Conservation (phyloP, 2,329 filamentous ascomycete genomes). For the Fusarium lyarnte region DNA sequence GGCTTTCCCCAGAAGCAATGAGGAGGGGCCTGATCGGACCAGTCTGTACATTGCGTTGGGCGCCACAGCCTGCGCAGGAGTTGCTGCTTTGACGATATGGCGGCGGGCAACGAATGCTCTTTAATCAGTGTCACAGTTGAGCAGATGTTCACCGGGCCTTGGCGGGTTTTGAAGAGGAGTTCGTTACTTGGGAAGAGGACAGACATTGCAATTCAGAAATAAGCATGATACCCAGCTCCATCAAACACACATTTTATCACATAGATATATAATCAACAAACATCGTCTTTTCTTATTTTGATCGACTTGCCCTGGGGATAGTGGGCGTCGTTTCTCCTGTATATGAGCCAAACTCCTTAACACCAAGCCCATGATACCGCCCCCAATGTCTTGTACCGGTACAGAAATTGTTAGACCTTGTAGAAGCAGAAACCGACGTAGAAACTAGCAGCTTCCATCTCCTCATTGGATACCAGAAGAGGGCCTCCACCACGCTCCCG, state of each 20-base stretch:
- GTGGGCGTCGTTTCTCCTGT: not conserved
- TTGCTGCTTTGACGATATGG: constrained; percentile 74
- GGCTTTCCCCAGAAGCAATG: constrained; percentile 89
- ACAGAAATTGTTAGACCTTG: constrained; percentile 70
- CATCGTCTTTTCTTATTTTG: constrained; percentile 23
- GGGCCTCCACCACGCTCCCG: constrained; percentile 73
- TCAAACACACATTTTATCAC: constrained; percentile 23
- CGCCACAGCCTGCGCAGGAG: constrained; percentile 71
- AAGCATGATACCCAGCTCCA: constrained; percentile 48
- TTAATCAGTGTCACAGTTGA: constrained; percentile 29
- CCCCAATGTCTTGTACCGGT: not conserved
- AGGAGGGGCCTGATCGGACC: constrained; percentile 84
- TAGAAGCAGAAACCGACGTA: constrained; percentile 98
- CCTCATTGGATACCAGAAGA: constrained; percentile 80
- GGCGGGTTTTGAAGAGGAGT: not conserved
- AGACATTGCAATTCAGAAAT: constrained; percentile 26
- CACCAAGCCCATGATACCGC: constrained; percentile 5
- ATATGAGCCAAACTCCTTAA: not conserved
- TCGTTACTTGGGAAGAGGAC: not conserved
- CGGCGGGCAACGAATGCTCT: constrained; percentile 63
- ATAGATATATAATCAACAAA: constrained; percentile 30
- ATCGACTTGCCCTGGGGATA: not conserved
- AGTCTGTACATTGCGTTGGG: constrained; percentile 87
- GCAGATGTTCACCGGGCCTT: not conserved
- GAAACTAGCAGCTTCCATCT: constrained; percentile 92